Conservation (phyloP, 805 yeast genomes). For the Ogataea degrootiae region DNA sequence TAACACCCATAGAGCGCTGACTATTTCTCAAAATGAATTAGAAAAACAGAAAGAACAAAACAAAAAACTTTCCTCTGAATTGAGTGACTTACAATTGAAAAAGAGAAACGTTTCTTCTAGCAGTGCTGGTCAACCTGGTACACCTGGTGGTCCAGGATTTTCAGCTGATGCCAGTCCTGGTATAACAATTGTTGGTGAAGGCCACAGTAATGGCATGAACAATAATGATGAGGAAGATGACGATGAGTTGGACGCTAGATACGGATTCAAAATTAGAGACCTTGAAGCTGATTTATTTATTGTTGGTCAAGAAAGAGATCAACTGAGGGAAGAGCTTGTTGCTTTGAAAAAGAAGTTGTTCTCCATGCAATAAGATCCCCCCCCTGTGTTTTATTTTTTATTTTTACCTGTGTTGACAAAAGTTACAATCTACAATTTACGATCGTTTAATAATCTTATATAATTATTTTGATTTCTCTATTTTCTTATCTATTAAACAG, state of each 20-base stretch:
- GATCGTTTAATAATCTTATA: too few relatives aligned
- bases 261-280: conserved; percentile 72
- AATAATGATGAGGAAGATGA: conserved; percentile 16
- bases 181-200: neutral
- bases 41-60: conserved; percentile 52
- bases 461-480: too few relatives aligned
- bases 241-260: conserved; percentile 45
- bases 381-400: too few relatives aligned
- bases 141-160: neutral
- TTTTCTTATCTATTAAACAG: too few relatives aligned
- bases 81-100: conserved; percentile 59
- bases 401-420: too few relatives aligned
- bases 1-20: conserved; percentile 71
- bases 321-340: conserved; percentile 57
- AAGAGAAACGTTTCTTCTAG: conserved; percentile 18
- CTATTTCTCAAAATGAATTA: conserved; percentile 67
- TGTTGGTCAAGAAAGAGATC: conserved; percentile 79
- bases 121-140: neutral
- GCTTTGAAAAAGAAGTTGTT: conserved; percentile 53
- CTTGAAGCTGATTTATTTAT: conserved; percentile 80
- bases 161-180: neutral
- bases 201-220: neutral
- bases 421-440: too few relatives aligned
- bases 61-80: conserved; percentile 54
- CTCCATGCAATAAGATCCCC: conserved; percentile 9